These are phyloP conservation scores for Metschnikowia continentalis DNA, from an alignment of 805 yeast species.

Conservation along the genomic window DNA sequence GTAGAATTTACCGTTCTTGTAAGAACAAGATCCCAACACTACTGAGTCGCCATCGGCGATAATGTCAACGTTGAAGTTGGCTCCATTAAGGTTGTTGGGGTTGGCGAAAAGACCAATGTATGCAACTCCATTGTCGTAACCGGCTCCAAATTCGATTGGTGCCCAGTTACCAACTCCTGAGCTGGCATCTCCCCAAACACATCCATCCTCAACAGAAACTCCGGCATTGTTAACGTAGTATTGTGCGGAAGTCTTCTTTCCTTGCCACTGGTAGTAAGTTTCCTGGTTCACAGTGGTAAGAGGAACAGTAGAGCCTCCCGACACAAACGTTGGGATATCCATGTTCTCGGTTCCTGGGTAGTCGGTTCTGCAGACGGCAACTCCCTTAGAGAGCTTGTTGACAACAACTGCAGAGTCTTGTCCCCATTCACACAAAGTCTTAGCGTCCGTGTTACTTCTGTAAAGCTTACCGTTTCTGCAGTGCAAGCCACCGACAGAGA, in stretches of 20 bases:
- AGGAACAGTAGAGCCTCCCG: constrained; percentile 60
- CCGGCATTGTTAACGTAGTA: constrained; percentile 98
- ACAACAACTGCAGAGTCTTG: constrained; percentile 62
- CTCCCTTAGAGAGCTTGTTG: constrained; percentile 56
- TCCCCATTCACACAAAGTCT: constrained; percentile 88
- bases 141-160: constrained; percentile 92
- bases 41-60: constrained; percentile 64
- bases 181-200: constrained; percentile 85
- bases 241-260: constrained; percentile 84
- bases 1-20: constrained; percentile 72
- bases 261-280: constrained; percentile 74
- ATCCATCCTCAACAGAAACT: constrained; percentile 83
- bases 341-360: constrained; percentile 99
- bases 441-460: constrained; percentile 65
- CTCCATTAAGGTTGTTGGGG: constrained; percentile 74
- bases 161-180: constrained; percentile 97
- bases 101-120: constrained; percentile 92
- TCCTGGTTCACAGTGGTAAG: constrained; percentile 78
- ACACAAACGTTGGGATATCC: constrained; percentile 87
- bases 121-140: constrained; percentile 61
- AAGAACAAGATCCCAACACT: constrained; percentile 68
- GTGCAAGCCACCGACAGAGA: constrained; percentile 86
- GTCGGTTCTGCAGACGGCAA: constrained; percentile 96
- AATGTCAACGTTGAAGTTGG: constrained; percentile 59
- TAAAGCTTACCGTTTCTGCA: constrained; percentile 83